phyloP scores from a whole-genome alignment of 495 filamentous ascomycete species.

The Lepraria neglecta region DNA sequence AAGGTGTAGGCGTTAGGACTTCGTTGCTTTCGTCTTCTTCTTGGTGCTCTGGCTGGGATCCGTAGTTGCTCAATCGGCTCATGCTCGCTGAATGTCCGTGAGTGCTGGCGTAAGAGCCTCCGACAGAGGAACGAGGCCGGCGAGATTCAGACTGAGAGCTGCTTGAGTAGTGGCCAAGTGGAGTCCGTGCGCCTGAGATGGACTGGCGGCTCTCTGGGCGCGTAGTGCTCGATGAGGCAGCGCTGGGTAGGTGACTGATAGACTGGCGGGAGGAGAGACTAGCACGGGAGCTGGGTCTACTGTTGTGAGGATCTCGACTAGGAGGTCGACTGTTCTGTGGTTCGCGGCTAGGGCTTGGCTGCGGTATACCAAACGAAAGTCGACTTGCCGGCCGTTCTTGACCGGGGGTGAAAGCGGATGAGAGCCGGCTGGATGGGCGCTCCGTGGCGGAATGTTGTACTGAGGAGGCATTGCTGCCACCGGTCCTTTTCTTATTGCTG shows the following conservation, averaged over 20 bases:
- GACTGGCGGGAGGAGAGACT: constrained; percentile 36
- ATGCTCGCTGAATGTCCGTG: constrained; percentile 37
- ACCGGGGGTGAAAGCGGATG: constrained; percentile 35
- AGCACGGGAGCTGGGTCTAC: constrained; percentile 45
- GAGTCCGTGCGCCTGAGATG: constrained; percentile 58
- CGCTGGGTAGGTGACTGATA: constrained; percentile 24
- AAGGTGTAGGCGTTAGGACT: constrained; percentile 45
- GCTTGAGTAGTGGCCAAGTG: constrained; percentile 43
- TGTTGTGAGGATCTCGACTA: constrained; percentile 30
- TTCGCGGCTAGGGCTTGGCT: constrained; percentile 30
- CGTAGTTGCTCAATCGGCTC: constrained; percentile 31
- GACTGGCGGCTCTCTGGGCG: constrained; percentile 65
- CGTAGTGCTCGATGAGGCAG: constrained; percentile 41
- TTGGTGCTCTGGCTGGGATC: constrained; percentile 17
- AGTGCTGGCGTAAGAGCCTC: constrained; percentile 34
- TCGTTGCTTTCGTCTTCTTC: constrained; percentile 27
- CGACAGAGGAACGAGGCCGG: constrained; percentile 52
- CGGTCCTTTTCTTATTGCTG: constrained; percentile 59
- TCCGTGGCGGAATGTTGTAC: constrained; percentile 41
- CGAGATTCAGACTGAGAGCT: constrained; percentile 34
- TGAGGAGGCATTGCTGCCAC: constrained; percentile 55
- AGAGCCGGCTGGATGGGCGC: constrained; percentile 31
- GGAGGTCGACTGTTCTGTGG: constrained; percentile 25
- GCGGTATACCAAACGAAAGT: constrained; percentile 46
- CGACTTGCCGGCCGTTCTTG: constrained; percentile 33